These are phyloP conservation scores for Prunus kanzakura DNA, from an alignment of 306 rosid species.

Conservation along the genomic window DNA sequence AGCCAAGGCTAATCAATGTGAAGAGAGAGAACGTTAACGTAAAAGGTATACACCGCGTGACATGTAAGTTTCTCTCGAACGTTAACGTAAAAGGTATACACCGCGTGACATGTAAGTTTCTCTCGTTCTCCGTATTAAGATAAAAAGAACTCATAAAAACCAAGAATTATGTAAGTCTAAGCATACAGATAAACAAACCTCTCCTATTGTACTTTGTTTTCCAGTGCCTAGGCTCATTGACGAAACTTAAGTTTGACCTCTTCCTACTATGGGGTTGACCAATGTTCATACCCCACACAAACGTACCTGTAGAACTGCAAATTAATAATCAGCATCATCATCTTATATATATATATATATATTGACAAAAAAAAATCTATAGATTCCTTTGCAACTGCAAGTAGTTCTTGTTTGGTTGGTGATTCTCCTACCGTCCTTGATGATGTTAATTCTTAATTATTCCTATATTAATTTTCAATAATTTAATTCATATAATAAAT, in stretches of 20 bases:
- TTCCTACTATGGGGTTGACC: conserved; percentile 19
- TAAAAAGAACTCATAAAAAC: too few relatives aligned
- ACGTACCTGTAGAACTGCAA: neutral
- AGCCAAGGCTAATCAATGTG: neutral
- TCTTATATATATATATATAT: too few relatives aligned
- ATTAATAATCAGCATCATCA: too few relatives aligned
- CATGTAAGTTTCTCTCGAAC: neutral
- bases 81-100: too few relatives aligned
- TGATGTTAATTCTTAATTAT: neutral
- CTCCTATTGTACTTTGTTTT: neutral
- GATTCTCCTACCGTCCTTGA: neutral
- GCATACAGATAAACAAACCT: too few relatives aligned
- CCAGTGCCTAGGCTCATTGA: conserved; percentile 2
- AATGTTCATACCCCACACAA: neutral
- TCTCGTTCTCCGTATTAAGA: too few relatives aligned
- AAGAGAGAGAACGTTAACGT: too few relatives aligned
- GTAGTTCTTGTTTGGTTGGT: neutral
- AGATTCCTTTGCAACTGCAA: neutral
- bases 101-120: too few relatives aligned
- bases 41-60: neutral
- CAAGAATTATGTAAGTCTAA: too few relatives aligned
- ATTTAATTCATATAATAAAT: neutral
- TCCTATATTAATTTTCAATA: neutral
- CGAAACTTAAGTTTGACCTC: conserved; percentile 12
- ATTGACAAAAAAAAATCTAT: too few relatives aligned